Evolutionary conservation across 306 rosid species (phyloP).

Genomic region (Quercus suber): DNA sequence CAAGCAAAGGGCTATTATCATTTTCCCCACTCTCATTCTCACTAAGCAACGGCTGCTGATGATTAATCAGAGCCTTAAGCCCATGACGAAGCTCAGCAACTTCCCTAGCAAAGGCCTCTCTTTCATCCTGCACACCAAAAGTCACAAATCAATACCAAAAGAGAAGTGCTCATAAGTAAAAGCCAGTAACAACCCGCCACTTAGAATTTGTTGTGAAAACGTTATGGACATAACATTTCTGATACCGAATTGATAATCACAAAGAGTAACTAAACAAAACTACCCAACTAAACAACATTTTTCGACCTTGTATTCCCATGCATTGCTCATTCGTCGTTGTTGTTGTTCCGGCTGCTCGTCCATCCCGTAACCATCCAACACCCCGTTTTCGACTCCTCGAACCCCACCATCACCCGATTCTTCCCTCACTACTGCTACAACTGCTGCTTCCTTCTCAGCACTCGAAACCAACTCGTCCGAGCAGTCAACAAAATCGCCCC

Average conservation of each 20-base stretch:
- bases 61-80: constrained; percentile 49
- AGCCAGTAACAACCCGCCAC: too few relatives aligned
- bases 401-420: constrained; percentile 18
- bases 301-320: constrained; percentile 42
- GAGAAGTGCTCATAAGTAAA: too few relatives aligned
- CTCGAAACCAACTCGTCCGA: constrained; percentile 62
- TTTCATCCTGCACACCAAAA: constrained; percentile 52
- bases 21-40: constrained; percentile 27
- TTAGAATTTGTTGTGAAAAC: too few relatives aligned
- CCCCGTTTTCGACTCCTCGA: constrained; percentile 31
- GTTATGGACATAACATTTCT: too few relatives aligned
- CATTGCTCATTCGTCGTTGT: constrained; percentile 15
- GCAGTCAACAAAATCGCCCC: constrained; percentile 81
- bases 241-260: neutral
- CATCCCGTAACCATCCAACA: constrained; percentile 10
- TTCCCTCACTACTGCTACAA: constrained; percentile 19
- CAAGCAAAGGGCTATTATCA: constrained; percentile 30
- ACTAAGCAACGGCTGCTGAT: constrained; percentile 20
- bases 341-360: constrained; percentile 30
- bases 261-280: constrained; percentile 1
- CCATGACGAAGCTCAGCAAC: constrained; percentile 43
- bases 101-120: constrained; percentile 42
- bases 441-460: constrained; percentile 45
- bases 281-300: neutral
- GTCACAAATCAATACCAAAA: neutral